Evolutionary conservation across 2,329 filamentous ascomycete species (phyloP).

Genomic region (Nothopassalora personata): DNA sequence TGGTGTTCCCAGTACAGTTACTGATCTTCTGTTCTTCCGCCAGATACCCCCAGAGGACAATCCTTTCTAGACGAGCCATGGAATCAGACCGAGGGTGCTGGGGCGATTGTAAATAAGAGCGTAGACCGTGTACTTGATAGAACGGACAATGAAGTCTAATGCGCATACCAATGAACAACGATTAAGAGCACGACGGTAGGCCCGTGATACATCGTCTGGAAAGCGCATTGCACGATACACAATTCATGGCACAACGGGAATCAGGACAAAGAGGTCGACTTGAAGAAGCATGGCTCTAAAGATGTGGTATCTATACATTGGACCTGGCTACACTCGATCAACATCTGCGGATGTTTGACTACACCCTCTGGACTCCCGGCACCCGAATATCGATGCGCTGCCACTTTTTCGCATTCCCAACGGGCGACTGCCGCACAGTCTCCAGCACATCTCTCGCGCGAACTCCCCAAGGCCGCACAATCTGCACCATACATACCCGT

Average conservation of each 20-base stretch:
- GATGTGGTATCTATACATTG: not conserved
- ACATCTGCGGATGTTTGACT: not conserved
- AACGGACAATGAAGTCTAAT: slow-evolving; percentile 5
- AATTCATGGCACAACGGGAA: too few relatives aligned
- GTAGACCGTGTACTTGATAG: slow-evolving; percentile 14
- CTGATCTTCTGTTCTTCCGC: too few relatives aligned
- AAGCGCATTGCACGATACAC: not conserved
- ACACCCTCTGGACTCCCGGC: not conserved
- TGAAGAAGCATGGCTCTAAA: too few relatives aligned
- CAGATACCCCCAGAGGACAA: slow-evolving; percentile 58
- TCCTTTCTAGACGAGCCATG: slow-evolving; percentile 41
- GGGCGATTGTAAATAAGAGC: slow-evolving; percentile 20
- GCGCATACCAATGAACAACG: not conserved
- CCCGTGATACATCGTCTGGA: not conserved
- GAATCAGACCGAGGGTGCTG: not conserved
- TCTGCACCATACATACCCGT: not conserved
- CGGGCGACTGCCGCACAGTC: not conserved
- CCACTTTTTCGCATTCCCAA: slow-evolving; percentile 8
- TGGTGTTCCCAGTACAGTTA: too few relatives aligned
- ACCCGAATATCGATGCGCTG: slow-evolving; percentile 12
- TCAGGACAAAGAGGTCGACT: too few relatives aligned
- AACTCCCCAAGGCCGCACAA: slow-evolving; percentile 4
- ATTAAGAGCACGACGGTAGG: not conserved
- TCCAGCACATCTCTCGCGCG: slow-evolving; percentile 12
- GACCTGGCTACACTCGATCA: too few relatives aligned